Conservation (phyloP, 768 basidiomycete genomes). For the Russula ochroleuca region DNA sequence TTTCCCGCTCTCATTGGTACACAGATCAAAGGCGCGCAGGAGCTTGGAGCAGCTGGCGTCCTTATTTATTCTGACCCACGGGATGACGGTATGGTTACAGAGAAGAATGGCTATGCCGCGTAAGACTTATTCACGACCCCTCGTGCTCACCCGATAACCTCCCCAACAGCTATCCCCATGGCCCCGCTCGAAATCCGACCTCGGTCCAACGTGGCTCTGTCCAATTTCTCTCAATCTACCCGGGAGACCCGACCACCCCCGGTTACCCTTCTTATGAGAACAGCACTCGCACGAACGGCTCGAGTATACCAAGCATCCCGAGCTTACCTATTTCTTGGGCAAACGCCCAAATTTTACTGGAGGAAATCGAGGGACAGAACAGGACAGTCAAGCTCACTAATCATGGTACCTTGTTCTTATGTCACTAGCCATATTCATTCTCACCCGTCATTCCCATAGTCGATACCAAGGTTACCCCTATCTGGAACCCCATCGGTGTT, state of each 20-base stretch:
- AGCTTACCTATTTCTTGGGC: constrained; percentile 88
- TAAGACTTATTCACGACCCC: constrained; percentile 30
- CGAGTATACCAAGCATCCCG: constrained; percentile 69
- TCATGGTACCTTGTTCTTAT: constrained; percentile 38
- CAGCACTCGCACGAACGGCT: constrained; percentile 55
- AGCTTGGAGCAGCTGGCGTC: constrained; percentile 71
- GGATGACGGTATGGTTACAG: constrained; percentile 77
- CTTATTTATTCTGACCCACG: constrained; percentile 84
- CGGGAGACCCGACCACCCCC: constrained; percentile 80
- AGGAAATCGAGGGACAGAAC: constrained; percentile 43
- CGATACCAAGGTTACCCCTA: constrained; percentile 73
- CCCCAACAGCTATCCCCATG: constrained; percentile 58
- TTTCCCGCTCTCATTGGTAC: not conserved
- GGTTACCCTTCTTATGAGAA: constrained; percentile 84
- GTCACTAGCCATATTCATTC: not conserved
- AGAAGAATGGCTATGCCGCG: constrained; percentile 67
- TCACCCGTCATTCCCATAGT: constrained; percentile 40
- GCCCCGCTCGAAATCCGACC: constrained; percentile 82
- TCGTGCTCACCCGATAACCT: constrained; percentile 2
- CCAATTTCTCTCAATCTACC: constrained; percentile 57
- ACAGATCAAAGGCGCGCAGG: constrained; percentile 78
- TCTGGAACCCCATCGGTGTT: constrained; percentile 84
- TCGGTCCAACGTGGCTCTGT: constrained; percentile 86
- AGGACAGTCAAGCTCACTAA: constrained; percentile 54
- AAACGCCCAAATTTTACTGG: constrained; percentile 63